Evolutionary conservation across 2,329 filamentous ascomycete species (phyloP), one percentile per base, ranked within the genome.

Genomic region (Colletotrichum cuscutae): DNA sequence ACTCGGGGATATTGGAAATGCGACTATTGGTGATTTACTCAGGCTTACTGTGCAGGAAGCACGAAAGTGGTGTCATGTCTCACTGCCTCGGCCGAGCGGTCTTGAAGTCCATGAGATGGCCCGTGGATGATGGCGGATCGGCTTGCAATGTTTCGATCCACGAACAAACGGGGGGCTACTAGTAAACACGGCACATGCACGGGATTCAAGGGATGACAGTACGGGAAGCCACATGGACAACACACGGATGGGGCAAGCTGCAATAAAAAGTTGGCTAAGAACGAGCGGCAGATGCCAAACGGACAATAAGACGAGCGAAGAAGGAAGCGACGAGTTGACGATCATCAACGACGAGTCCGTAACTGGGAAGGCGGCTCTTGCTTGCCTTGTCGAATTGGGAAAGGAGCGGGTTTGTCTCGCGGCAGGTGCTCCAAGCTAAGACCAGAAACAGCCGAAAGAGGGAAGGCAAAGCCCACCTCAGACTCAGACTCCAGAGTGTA

Each of bases 211-310:
- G 59, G 52, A 54, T 56, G 66, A 65, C 56, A 46, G 65, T 46
- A 52, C 70, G 70, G 70, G 60, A 69, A 54, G 70, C 53, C 65
- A 37, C 54, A 72, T 68, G 70, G 65, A 49, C 42, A 49, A 49
- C 8, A 49, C 42, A 49, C 42, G 42, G 42, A 49, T 22, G 53
- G 46, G 22, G 65, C 57, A 24, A 42, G 37, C 13, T 5, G 37
- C 37, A 19, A 19, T 35, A 35, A 12, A 42, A 42, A 42, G 37
- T 42, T 42, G 37, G 13, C 37, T 42, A 42, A 42, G 15, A 42
- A 19, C 37, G 19, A 42, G 37, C 37, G 37, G 37, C 37, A 42
- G 37, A 42, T 42, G 37, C 37, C 37, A 42, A 22, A 24, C 24
- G 53, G 42, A 49, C 19, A 49, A 49, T 9, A n/a, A 6, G 62